Evolutionary conservation across 176 grass and related monocot genomes (phyloP).

Genomic region (Guadua angustifolia): DNA sequence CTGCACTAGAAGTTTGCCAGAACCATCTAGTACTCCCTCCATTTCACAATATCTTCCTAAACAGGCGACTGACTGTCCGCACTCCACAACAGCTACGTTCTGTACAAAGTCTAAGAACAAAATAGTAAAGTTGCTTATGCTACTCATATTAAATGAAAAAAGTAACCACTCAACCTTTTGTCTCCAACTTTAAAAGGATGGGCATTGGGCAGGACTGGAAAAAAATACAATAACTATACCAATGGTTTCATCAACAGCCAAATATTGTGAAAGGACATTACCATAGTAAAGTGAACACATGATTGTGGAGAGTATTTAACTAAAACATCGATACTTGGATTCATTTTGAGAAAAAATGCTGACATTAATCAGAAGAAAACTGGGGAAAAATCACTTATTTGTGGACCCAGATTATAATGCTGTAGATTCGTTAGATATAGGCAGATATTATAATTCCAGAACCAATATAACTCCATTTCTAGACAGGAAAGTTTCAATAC

Average conservation of each 20-base stretch:
- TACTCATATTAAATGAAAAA: conserved; percentile 11
- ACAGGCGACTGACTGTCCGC: no score
- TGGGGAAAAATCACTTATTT: not conserved
- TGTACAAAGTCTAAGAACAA: conserved; percentile 2
- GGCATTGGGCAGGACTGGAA: not conserved
- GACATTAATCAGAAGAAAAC: not conserved
- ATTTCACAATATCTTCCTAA: no score
- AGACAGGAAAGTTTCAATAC: not conserved
- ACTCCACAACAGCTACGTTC: not conserved
- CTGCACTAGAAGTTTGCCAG: not conserved
- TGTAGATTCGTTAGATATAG: not conserved
- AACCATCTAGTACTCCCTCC: no score
- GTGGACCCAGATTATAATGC: not conserved
- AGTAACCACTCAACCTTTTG: not conserved
- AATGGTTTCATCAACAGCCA: not conserved
- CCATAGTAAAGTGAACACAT: not conserved
- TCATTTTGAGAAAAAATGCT: not conserved
- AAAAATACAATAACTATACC: not conserved
- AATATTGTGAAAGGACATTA: not conserved
- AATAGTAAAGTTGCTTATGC: no score
- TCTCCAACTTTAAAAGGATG: not conserved
- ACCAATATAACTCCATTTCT: not conserved
- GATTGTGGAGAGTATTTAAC: not conserved
- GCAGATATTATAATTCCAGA: not conserved
- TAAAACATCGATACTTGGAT: not conserved